Percentiles rank a stretch among this genome's conserved stretches.
These are phyloP conservation scores for Domatiomyces catenatus DNA, from an alignment of 2,329 filamentous ascomycete species.

Conservation along the genomic window DNA sequence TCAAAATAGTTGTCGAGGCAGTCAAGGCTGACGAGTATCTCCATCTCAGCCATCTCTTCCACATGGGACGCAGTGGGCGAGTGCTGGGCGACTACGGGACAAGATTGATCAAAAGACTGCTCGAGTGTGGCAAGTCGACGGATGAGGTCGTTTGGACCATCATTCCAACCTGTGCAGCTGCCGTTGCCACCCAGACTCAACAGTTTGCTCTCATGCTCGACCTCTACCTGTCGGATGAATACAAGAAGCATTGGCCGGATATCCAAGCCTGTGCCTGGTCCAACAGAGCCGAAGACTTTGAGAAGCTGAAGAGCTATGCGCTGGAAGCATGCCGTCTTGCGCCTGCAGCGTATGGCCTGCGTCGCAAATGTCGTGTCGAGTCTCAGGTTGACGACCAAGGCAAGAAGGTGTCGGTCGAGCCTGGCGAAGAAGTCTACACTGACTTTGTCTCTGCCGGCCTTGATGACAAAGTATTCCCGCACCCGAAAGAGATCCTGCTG, in stretches of 20 bases:
- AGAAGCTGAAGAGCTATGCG: slow-evolving; percentile 17
- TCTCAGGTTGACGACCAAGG: slow-evolving; percentile 12
- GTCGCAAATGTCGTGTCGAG: slow-evolving; percentile 12
- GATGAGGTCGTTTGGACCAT: slow-evolving; percentile 42
- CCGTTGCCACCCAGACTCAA: slow-evolving; percentile 42
- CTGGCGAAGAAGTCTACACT: slow-evolving; percentile 15
- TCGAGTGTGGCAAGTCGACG: slow-evolving; percentile 31
- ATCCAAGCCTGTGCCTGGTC: slow-evolving; percentile 17
- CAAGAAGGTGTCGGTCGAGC: slow-evolving; percentile 8
- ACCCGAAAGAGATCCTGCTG: slow-evolving; percentile 30
- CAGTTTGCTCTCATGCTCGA: slow-evolving; percentile 43
- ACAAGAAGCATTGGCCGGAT: slow-evolving; percentile 15
- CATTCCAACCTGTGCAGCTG: slow-evolving; percentile 41
- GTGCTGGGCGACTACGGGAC: slow-evolving; percentile 38
- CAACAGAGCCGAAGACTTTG: slow-evolving; percentile 14
- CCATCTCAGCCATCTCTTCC: slow-evolving; percentile 16
- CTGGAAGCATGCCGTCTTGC: slow-evolving; percentile 16
- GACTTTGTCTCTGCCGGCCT: slow-evolving; percentile 21
- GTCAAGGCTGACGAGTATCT: slow-evolving; percentile 26
- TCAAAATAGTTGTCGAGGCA: slow-evolving; percentile 14
- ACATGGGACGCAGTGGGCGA: slow-evolving; percentile 9
- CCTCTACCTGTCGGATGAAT: slow-evolving; percentile 37
- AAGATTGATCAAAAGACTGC: slow-evolving; percentile 40
- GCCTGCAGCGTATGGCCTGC: slow-evolving; percentile 15
- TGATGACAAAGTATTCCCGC: slow-evolving; percentile 24